Base-by-base conservation (phyloP, 805 yeast species). In the Saccharomyces paradoxus region DNA sequence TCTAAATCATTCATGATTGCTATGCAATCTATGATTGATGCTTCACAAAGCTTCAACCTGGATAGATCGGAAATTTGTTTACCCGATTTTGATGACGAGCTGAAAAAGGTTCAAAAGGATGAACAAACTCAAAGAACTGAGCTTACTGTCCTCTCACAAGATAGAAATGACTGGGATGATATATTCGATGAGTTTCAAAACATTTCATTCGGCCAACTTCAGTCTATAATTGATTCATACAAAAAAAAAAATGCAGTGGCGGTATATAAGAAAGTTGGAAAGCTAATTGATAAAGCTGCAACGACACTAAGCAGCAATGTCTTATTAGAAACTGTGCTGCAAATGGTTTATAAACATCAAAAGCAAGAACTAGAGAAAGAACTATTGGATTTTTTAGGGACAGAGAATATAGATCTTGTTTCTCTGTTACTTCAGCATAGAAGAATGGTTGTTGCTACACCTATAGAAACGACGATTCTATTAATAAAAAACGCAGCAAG, bases 391-490 rank as follows among this genome's bases (percentile, higher is more conserved):
- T 75, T 88, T 7, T 68, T 94, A 1, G 99, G 99, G 0, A 86
- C 83, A 61, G 96, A 89, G 27, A 87, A 89, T 64, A 78, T 94
- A 57, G 97, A 89, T 53, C 70, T 91, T 50, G 87, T 91, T 9
- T 77, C 89, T 1, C 67, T 66, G 53, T 46, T 68, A 8, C 28
- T 68, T 7, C 65, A 68, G 50, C 56, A 58, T 49, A 55, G 63
- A 49, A 50, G 53, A 12, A 51, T 51, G 41, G 50, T 59, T n/a
- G 51, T 50, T 17, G 27, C 59, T 2, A 57, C 56, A 10, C 60
- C 66, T 2, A 32, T 59, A 13, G 63, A 63, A n/a, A 56, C 61
- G 21, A 55, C 58, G 12, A 49, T 49, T 52, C 59, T 48, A 60
- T 62, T 52, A 56, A 59, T 59, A 1, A 22, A 52, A 27, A 58